Conservation (phyloP, 1,139 yeast species). For the Kluyveromyces sp. region DNA sequence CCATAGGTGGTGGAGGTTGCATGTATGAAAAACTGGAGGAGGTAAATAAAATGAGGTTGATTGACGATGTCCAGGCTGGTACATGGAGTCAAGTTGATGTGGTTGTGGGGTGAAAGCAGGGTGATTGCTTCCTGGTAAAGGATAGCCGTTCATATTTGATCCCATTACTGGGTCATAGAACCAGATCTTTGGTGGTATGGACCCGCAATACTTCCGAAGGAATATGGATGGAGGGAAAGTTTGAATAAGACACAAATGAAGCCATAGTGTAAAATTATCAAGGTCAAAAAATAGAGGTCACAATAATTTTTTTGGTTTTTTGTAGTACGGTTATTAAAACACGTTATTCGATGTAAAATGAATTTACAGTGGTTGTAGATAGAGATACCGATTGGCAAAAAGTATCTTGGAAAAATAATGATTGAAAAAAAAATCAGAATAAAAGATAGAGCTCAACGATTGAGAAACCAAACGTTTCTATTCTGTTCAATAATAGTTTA, state of each 20-base stretch:
- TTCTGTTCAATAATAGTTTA: no score
- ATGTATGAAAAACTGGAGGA: slow-evolving; percentile 12
- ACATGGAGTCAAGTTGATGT: slow-evolving; percentile 7
- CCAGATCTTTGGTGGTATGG: slow-evolving; percentile 10
- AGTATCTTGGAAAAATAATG: no score
- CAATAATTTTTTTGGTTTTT: no score
- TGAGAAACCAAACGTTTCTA: no score
- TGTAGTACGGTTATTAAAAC: no score
- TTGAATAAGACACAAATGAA: slow-evolving; percentile 20
- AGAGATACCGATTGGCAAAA: no score
- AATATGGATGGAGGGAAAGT: slow-evolving; percentile 10
- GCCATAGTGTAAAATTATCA: slow-evolving; percentile 11
- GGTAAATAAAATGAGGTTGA: slow-evolving; percentile 5
- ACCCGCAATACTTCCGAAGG: slow-evolving; percentile 3
- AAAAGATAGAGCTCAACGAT: no score
- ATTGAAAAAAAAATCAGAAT: no score
- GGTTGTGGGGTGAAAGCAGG: slow-evolving; percentile 11
- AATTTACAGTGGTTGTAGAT: no score
- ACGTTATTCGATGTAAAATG: no score
- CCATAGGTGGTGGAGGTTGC: slow-evolving; percentile 14
- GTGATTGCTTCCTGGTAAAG: slow-evolving; percentile 9
- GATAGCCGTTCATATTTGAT: slow-evolving; percentile 2
- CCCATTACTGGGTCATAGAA: slow-evolving; percentile 7
- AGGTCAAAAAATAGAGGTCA: background rate
- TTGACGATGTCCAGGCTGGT: slow-evolving; percentile 6